These are phyloP conservation scores for Tubosaeta sp. DNA, from an alignment of 768 basidiomycete species.

Conservation along the genomic window DNA sequence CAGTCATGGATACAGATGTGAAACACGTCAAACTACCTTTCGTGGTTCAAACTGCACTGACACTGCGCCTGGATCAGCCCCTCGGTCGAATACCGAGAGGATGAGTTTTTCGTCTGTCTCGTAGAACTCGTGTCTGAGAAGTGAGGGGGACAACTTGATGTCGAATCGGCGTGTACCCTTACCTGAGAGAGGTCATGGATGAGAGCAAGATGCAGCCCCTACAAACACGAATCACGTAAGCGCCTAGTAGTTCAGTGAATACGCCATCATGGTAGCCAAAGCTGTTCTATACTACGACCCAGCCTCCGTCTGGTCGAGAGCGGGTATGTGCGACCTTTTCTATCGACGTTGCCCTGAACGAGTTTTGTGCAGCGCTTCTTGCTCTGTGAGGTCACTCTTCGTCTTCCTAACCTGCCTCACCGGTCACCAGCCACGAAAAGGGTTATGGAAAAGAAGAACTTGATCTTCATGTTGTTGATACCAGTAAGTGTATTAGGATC, in stretches of 20 bases:
- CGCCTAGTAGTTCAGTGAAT: not conserved
- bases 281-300: slow-evolving; percentile 76
- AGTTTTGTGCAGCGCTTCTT: slow-evolving; percentile 40
- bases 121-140: slow-evolving; percentile 75
- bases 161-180: not conserved
- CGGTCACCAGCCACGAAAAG: slow-evolving; percentile 55
- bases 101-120: slow-evolving; percentile 75
- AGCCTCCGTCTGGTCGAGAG: slow-evolving; percentile 59
- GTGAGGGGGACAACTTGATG: not conserved
- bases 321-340: slow-evolving; percentile 39
- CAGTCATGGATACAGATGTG: not conserved
- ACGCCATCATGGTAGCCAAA: slow-evolving; percentile 46
- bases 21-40: slow-evolving; percentile 38
- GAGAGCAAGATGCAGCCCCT: slow-evolving; percentile 15
- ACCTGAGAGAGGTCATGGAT: slow-evolving; percentile 30
- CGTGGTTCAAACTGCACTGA: slow-evolving; percentile 60
- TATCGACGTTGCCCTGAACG: not conserved
- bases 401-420: not conserved
- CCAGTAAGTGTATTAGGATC: slow-evolving; percentile 36
- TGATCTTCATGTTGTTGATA: slow-evolving; percentile 63
- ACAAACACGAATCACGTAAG: slow-evolving; percentile 28
- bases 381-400: slow-evolving; percentile 42
- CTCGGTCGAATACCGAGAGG: slow-evolving; percentile 75
- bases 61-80: slow-evolving; percentile 62
- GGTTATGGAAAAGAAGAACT: slow-evolving; percentile 79